Base-by-base conservation (phyloP, 768 basidiomycete genomes). In the Clathrus columnatus region DNA sequence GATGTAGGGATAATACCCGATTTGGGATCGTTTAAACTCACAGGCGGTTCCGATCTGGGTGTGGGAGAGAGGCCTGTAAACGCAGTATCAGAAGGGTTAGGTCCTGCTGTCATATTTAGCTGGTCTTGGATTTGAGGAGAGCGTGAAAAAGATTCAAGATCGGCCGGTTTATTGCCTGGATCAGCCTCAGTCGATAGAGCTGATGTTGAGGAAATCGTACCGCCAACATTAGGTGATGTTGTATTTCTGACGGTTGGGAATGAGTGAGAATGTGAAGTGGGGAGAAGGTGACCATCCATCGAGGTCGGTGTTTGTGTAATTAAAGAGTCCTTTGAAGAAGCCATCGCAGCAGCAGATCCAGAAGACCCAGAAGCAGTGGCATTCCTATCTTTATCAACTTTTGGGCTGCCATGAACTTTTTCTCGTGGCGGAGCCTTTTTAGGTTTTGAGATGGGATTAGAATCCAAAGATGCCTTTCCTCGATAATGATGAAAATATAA, bases 401-500 rank as follows among this genome's bases (percentile, higher is more conserved):
- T 23, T 18, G 27, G 36, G 28, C 46, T 46, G 17, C 21, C 54
- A 16, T 29, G 36, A 43, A 32, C 26, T 42, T 30, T 14, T 16
- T 30, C 29, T 32, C 44, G 43, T 2, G 49, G 36, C 30, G 45
- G 32, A 41, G 50, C 18, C 53, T 27, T 51, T 7, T 18, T 30
- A 32, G 27, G n/a, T 27, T 47, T 56, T 10, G 57, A 52, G 6
- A 64, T 67, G 7, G 58, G 56, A 69, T 55, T 74, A 2, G 28
- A 18, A 21, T 59, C 52, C 24, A 52, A 57, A 10, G 57, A 54
- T 32, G 54, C 51, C 43, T 51, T 74, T 24, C 72, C 68, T 50
- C 84, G 81, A 0, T 84, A 83, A 63, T 84, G 83, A 48, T 81
- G 83, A 62, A 88, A 88, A 71, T 87, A 89, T 7, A 89, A 72